Percentiles rank a stretch among this genome's conserved stretches.
These are phyloP conservation scores for Cronartium ribicola DNA, from an alignment of 1,284 basidiomycete species.

Conservation along the genomic window DNA sequence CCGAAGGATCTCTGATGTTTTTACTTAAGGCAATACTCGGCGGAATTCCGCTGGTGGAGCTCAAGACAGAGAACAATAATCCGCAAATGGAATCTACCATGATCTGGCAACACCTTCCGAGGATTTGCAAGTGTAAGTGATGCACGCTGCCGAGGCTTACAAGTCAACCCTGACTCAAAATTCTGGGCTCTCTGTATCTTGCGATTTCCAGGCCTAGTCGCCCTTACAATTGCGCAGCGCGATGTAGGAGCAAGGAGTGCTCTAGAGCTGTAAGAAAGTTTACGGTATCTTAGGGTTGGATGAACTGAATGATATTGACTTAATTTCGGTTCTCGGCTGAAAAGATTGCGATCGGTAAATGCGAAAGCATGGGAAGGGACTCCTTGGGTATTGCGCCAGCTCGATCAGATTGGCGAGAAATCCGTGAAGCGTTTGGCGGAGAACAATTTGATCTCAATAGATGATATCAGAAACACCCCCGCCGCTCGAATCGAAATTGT, in stretches of 20 bases:
- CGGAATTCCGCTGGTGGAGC: constrained; percentile 28
- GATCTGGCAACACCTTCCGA: constrained; percentile 40
- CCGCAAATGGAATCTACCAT: constrained; percentile 40
- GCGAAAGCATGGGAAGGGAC: constrained; percentile 42
- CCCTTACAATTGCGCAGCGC: constrained; percentile 27
- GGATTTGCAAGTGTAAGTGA: constrained; percentile 41
- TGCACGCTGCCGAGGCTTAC: neutral
- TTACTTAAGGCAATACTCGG: constrained; percentile 32
- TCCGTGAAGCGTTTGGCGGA: constrained; percentile 40
- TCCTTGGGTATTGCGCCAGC: constrained; percentile 37
- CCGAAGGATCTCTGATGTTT: neutral
- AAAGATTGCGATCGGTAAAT: constrained; percentile 35
- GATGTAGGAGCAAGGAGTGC: constrained; percentile 18
- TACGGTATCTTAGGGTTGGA: too few species aligned
- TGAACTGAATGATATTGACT: too few species aligned
- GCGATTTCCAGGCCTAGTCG: constrained; percentile 17
- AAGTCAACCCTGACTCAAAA: neutral
- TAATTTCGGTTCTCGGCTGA: neutral
- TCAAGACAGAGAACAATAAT: constrained; percentile 40
- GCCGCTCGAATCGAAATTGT: constrained; percentile 36
- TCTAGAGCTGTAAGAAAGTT: constrained; percentile 33
- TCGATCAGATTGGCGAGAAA: constrained; percentile 41
- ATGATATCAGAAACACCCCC: constrained; percentile 26
- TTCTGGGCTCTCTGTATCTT: neutral
- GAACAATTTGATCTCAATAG: constrained; percentile 25